phyloP scores from a whole-genome alignment of 2,329 filamentous ascomycete genomes.

The Colletotrichum acutatum region DNA sequence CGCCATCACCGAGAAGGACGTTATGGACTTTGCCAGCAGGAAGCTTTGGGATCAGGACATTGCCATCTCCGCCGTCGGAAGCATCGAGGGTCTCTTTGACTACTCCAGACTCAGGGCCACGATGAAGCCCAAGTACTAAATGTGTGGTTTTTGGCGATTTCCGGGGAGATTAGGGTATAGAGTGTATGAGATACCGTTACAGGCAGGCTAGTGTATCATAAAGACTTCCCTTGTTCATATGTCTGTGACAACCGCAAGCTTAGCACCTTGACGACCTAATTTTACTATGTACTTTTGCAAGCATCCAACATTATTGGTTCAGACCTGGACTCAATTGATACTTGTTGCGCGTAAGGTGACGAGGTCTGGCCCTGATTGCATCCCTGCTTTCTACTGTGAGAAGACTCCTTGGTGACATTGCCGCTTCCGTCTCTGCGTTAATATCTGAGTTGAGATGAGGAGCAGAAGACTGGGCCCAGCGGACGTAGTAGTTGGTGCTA shows the following conservation, averaged over 20 bases:
- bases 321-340: background rate
- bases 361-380: background rate
- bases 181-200: constrained; percentile 66
- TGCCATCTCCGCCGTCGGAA: constrained; percentile 91
- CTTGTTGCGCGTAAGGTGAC: background rate
- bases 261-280: constrained; percentile 32
- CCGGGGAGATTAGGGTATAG: constrained; percentile 59
- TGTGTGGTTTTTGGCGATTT: constrained; percentile 37
- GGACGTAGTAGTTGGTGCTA: too few species aligned
- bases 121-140: constrained; percentile 83
- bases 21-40: constrained; percentile 94
- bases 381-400: too few species aligned
- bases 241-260: constrained; percentile 31
- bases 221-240: constrained; percentile 45
- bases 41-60: constrained; percentile 99
- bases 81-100: constrained; percentile 86
- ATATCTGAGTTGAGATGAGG: too few species aligned
- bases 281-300: constrained; percentile 26
- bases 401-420: too few species aligned
- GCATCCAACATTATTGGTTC: background rate
- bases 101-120: constrained; percentile 84
- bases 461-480: too few species aligned
- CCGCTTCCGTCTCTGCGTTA: too few species aligned
- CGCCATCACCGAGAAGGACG: constrained; percentile 91
- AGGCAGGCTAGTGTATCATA: constrained; percentile 66